Base-by-base conservation (phyloP, 2,329 filamentous ascomycete genomes). In the Botrytis porri region DNA sequence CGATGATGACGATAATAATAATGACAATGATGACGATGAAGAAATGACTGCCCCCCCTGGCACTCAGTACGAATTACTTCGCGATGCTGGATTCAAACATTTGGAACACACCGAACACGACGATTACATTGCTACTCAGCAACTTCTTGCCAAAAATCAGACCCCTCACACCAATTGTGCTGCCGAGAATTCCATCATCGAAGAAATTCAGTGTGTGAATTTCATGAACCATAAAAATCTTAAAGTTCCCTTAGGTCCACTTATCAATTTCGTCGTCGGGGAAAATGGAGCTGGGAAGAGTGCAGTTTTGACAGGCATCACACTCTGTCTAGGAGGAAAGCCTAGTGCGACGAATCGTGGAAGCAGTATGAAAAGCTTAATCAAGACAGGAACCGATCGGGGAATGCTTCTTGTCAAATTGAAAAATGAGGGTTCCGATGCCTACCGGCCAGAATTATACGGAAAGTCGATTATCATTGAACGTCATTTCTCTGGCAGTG, bases 231-330 rank as follows among this genome's bases (percentile, higher is more conserved):
- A 99, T 81, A 86, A 90, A 62, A 90, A 91, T 72, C 87, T 98
- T 29, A 89, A 92, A 61, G 92, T 97, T 74, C 88, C 92, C 73
- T 86, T 99, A n/a, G 96, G 96, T 0, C 96, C 96, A 0, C 85
- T 98, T 54, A 97, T 99, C 82, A 99, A 99, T 82, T 99, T 99
- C 83, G 95, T 99, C 75, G 95, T 98, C 72, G 96, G 96, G 25
- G 94, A 97, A 82, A 99, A 99, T 80, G 96, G 96, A 45, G 98
- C 95, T 80, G 96, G 96, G 51, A 99, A 99, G 84, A 99, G 96
- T 81, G 96, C 96, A 4, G 92, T 98, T 22, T 84, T 99, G 41
- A 98, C 96, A 0, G 96, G 94, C 7, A 89, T 99, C 76, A 97
- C 94, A 0, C 86, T 99, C 48, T 98, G 96, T 79, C 86, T 99